Base-by-base conservation (phyloP, 2,329 filamentous ascomycete species). In the Leptographium wingfieldii region DNA sequence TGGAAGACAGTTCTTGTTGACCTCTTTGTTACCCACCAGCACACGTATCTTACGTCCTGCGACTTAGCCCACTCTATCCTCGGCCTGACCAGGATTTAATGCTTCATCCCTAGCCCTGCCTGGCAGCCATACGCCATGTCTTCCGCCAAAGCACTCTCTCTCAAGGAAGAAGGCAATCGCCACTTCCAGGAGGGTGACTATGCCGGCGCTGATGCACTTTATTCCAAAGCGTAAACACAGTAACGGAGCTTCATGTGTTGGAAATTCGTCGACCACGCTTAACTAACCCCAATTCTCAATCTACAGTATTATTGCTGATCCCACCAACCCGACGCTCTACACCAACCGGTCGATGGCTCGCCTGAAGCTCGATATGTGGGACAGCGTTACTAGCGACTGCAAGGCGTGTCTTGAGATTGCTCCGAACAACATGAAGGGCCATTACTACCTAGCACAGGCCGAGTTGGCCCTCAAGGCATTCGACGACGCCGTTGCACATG, bases 271-370 rank as follows among this genome's bases (percentile, higher is more conserved):
- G 7, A 6, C 43, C 14, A 1, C 5, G 12, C 3, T 12, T 10
- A 22, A 25, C 38, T 56, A n/a, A 56, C 38, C 1, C 38, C 29
- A 4, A 12, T 19, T 10, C 2, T 48, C 19, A 12, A n/a, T 29
- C 27, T 3, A 31, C 65, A 90, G 86, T 49, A 91, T 96, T 66
- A 83, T 88, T 67, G 83, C 85, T 69, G 89, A 95, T 72, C 80
- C 88, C 4, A 80, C 77, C 59, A 94, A 95, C 69, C 83, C 87
- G 1, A 78, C 87, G 35, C 80, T 96, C 57, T 96, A 91, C 74
- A 92, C 90, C 48, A 97, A 96, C 74, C 88, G 92, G 59, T 89
- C 91, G 57, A 87, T 96, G 74, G 85, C 87, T 3, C 83, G 91
- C 49, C 77, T 94, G 61, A 88, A 87, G 73, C 80, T 95, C 27